Evolutionary conservation across 495 filamentous ascomycete species (phyloP), one percentile per base, ranked within the genome.

Genomic region (Aspergillus haitiensis): DNA sequence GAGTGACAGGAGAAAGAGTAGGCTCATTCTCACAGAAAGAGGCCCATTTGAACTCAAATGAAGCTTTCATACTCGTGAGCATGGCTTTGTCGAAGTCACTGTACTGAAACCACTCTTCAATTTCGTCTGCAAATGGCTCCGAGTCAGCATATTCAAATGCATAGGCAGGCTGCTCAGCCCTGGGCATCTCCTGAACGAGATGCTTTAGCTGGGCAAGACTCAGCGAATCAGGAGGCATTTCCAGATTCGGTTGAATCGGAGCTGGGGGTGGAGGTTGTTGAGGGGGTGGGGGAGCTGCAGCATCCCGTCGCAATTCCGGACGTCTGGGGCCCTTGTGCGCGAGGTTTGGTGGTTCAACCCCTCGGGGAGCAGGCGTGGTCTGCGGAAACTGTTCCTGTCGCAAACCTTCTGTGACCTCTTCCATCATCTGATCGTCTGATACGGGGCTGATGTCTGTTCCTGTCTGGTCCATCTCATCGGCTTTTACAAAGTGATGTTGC

Each of bases 91-190:
- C 89, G 71, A 89, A 91, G 59, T 92, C 89, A 48, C 76, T 81
- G 74, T 98, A 98, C 49, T 86, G 82, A 72, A 98, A 98, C 93
- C 93, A 98, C 73, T 98, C 94, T 64, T 97, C 90, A 18, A 98
- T 77, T 76, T 98, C 94, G 57, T 94, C 92, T 7, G 86, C 82
- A 60, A 95, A 87, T 2, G 85, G 79, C 42, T 91, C 85, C 3
- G 87, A 81, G 74, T 97, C 91, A n/a, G 84, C 78, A 75, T 98
- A 98, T 66, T 85, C 83, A 71, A 94, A 98, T 51, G 93, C 91
- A 77, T 98, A 98, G n/a, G 91, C 90, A 48, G 86, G 85, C 56
- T 89, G 83, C 70, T 97, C 89, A 32, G 78, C 69, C 66, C 82
- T 86, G 1, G 91, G 91, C 66, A 96, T 86, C 52, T 95, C 89